A percentile compares a stretch with the other conserved stretches of the same genome.
These are phyloP conservation scores for Elasticomyces elasticus DNA, from an alignment of 495 filamentous ascomycete genomes.

Conservation along the genomic window DNA sequence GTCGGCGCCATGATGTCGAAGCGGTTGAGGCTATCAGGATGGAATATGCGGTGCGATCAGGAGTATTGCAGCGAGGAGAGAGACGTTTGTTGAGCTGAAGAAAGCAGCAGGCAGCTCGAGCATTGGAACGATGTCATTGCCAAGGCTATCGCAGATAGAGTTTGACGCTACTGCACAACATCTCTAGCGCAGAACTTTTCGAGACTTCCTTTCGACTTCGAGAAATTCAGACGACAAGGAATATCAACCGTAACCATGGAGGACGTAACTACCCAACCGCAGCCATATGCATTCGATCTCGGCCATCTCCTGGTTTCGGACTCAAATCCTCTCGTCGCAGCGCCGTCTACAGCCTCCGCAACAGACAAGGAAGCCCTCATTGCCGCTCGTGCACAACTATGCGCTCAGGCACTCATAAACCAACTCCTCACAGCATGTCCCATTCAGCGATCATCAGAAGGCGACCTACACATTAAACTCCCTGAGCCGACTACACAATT, in stretches of 20 bases:
- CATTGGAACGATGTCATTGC: neutral
- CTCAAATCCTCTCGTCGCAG: constrained; percentile 25
- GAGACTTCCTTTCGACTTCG: neutral
- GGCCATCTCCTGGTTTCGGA: constrained; percentile 27
- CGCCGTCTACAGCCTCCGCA: constrained; percentile 20
- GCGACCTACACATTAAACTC: constrained; percentile 65
- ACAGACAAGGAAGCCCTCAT: constrained; percentile 41
- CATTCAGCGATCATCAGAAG: constrained; percentile 50
- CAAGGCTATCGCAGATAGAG: neutral
- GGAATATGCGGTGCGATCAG: neutral
- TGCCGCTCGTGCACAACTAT: constrained; percentile 63
- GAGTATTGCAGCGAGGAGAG: neutral
- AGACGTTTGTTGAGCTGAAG: neutral
- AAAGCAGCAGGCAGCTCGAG: neutral
- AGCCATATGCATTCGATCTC: constrained; percentile 27
- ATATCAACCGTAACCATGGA: constrained; percentile 1
- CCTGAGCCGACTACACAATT: constrained; percentile 57
- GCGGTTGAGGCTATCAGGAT: neutral
- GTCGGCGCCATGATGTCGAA: constrained; percentile 4
- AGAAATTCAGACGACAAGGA: neutral
- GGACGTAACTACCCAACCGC: constrained; percentile 8
- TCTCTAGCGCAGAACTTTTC: neutral
- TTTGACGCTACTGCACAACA: constrained; percentile 5
- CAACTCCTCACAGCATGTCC: constrained; percentile 78
- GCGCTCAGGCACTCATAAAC: constrained; percentile 78